Percentiles rank a stretch among this genome's conserved stretches.
phyloP scores from a whole-genome alignment of 2,329 filamentous ascomycete genomes.

The Xylaria hypoxylon region DNA sequence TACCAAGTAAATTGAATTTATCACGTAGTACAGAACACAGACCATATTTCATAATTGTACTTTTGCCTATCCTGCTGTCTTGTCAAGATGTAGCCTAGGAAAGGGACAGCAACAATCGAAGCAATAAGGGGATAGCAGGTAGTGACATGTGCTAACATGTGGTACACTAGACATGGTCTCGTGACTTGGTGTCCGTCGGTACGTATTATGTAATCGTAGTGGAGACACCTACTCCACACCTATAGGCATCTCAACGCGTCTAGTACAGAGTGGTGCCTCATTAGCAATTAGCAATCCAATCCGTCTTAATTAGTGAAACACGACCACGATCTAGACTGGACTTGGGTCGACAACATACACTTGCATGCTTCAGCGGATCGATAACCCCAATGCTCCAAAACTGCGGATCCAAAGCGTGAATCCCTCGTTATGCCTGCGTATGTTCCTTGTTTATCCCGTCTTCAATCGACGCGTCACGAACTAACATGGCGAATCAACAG shows the following conservation, averaged over 20 bases:
- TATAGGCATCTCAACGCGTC: conserved; percentile 20
- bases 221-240: conserved; percentile 16
- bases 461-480: conserved; percentile 35
- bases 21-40: no score
- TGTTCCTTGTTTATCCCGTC: conserved; percentile 34
- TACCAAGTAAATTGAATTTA: no score
- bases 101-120: neutral
- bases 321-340: conserved; percentile 3
- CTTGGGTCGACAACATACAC: conserved; percentile 2
- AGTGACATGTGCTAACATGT: no score
- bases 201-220: conserved; percentile 39
- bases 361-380: neutral
- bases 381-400: conserved; percentile 24
- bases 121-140: neutral
- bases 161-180: conserved; percentile 28
- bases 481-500: conserved; percentile 56
- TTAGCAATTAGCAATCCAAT: conserved; percentile 7
- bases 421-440: conserved; percentile 48
- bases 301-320: conserved; percentile 22
- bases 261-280: conserved; percentile 18
- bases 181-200: conserved; percentile 44
- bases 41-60: no score
- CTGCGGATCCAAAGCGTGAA: conserved; percentile 10
- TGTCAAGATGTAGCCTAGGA: neutral
- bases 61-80: no score